A percentile compares a stretch with the other conserved stretches of the same genome.
Conservation (phyloP, 108 stramenopile species). For the Parmales sp. region DNA sequence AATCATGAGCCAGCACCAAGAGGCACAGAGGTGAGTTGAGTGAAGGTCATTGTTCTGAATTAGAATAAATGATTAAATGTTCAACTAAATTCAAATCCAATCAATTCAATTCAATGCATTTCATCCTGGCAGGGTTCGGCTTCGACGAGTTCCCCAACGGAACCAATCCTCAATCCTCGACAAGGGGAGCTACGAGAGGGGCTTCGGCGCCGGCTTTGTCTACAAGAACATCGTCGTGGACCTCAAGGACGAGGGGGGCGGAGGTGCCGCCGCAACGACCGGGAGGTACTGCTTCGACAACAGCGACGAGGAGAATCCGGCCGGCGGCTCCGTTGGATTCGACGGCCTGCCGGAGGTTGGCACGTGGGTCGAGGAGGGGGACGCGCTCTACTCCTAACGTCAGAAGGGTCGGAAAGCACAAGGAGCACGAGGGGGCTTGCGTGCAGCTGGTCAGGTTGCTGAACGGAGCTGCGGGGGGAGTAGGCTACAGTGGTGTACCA, state of each 20-base stretch:
- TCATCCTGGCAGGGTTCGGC: too few species aligned
- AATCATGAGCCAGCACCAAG: too few species aligned
- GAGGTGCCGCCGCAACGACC: constrained; percentile 41
- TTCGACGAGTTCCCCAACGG: constrained; percentile 98
- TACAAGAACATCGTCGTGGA: constrained; percentile 89
- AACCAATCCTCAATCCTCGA: constrained; percentile 96
- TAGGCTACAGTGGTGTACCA: too few species aligned
- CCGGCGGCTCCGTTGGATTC: constrained; percentile 43
- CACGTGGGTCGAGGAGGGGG: constrained; percentile 63
- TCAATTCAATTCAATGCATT: too few species aligned
- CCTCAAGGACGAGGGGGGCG: constrained; percentile 69
- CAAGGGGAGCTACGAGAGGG: constrained; percentile 82
- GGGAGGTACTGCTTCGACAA: constrained; percentile 13
- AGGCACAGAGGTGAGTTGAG: too few species aligned
- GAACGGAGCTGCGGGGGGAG: constrained; percentile 25
- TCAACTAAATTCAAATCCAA: too few species aligned
- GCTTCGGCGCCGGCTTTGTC: constrained; percentile 85
- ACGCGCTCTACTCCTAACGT: constrained; percentile 84
- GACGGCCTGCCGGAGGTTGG: constrained; percentile 92
- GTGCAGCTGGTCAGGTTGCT: constrained; percentile 73
- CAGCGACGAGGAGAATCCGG: constrained; percentile 17
- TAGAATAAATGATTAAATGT: too few species aligned
- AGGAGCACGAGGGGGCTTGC: constrained; percentile 79
- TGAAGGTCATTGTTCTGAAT: too few species aligned
- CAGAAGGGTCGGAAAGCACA: constrained; percentile 73